Evolutionary conservation across 1,284 basidiomycete species (phyloP), one percentile per base, ranked within the genome.

Genomic region (Cerrena zonata): DNA sequence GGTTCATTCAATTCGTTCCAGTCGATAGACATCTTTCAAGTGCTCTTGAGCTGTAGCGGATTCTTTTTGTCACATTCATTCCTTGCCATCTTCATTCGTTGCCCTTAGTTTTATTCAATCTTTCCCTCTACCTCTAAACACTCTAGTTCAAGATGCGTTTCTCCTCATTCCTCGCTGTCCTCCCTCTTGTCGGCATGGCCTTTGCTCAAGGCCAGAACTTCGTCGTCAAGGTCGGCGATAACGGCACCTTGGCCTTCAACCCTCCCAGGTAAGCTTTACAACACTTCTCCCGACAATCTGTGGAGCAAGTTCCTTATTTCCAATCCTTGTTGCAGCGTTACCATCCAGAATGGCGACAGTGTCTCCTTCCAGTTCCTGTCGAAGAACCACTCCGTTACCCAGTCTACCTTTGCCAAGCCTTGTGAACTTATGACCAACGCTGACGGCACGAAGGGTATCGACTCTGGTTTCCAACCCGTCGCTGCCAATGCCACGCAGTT

Each of bases 391-490:
- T 77, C 77, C 41, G 73, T 79, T 54, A 81, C 79, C 12, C 80
- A 83, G 64, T 81, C 80, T 15, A 75, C 76, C 12, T 85, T 84
- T 61, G 66, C 67, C 19, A 58, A 63, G 7, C 82, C 82, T 21
- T 76, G 68, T 62, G 51, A 56, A 25, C 53, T 62, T 51, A 54
- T 69, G 60, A 65, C 64, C 22, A 53, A 49, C 45, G 37, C 61
- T 34, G 56, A 30, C 47, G 55, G 64, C 50, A 39, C 53, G 19
- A 57, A 55, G 12, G 80, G 80, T 24, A 64, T 69, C 52, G 68
- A 73, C 61, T 60, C 82, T 66, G 67, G 74, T 59, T 59, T 67
- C 67, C 64, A 65, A 55, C 57, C 62, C 45, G 69, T 72, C 24
- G 21, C 59, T 3, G 53, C 68, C 23, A 50, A 50, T 36, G 56